phyloP scores from a whole-genome alignment of 2,329 filamentous ascomycete species.

The Paraphaeosphaeria sporulosa region DNA sequence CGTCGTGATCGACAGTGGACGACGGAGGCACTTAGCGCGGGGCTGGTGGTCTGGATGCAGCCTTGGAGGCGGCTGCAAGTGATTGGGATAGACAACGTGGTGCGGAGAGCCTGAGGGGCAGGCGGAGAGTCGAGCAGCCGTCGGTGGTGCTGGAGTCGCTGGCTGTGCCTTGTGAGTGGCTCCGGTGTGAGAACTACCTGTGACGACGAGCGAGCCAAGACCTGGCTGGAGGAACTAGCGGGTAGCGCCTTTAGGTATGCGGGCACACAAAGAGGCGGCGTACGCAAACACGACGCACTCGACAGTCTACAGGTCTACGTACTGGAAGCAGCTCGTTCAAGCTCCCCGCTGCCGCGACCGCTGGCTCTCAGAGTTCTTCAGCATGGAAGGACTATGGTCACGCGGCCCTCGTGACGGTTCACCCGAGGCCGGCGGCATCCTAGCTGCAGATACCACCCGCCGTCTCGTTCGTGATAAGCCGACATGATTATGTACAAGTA shows the following conservation, averaged over 20 bases:
- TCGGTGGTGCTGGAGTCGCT: background rate
- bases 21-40: background rate
- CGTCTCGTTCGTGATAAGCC: background rate
- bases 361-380: background rate
- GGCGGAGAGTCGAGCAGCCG: background rate
- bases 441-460: background rate
- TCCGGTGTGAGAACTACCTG: background rate
- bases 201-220: background rate
- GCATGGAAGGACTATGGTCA: background rate
- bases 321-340: background rate
- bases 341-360: background rate
- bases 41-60: background rate
- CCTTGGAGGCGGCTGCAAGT: background rate
- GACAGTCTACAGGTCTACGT: background rate
- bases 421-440: background rate
- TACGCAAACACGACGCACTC: background rate
- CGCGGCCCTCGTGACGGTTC: background rate
- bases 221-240: background rate
- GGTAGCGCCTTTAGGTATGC: background rate
- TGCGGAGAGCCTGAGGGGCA: conserved; percentile 1
- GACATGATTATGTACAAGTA: background rate
- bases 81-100: background rate
- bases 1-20: background rate
- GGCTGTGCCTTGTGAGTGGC: background rate
- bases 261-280: conserved; percentile 2